A percentile compares a stretch with the other conserved stretches of the same genome.
phyloP scores from a whole-genome alignment of 2,329 filamentous ascomycete genomes.

The Gyromitra esculenta region DNA sequence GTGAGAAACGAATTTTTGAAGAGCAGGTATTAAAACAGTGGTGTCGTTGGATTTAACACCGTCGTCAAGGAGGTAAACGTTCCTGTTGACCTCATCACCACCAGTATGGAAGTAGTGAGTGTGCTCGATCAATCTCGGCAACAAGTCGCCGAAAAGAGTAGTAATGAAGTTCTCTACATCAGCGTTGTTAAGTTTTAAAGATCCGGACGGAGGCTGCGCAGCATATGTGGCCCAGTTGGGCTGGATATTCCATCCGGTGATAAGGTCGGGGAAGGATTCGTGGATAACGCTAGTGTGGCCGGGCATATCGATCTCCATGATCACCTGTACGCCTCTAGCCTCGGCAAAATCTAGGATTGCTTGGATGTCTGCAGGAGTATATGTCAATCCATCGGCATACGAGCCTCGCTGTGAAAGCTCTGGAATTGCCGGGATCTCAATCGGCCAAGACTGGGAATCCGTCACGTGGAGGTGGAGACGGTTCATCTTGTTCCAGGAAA shows the following conservation, averaged over 20 bases:
- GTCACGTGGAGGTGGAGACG: constrained; percentile 82
- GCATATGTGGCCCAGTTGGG: constrained; percentile 67
- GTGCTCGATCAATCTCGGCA: constrained; percentile 76
- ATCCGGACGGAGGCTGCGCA: constrained; percentile 67
- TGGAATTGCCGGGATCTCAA: constrained; percentile 80
- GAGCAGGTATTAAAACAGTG: constrained; percentile 74
- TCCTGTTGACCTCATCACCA: constrained; percentile 84
- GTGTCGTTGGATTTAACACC: constrained; percentile 74
- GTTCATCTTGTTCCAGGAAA: constrained; percentile 84
- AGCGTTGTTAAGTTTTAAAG: constrained; percentile 77
- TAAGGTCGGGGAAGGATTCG: constrained; percentile 74
- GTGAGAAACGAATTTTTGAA: constrained; percentile 79
- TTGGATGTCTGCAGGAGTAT: constrained; percentile 72
- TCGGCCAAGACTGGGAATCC: constrained; percentile 85
- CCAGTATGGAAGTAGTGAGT: constrained; percentile 83
- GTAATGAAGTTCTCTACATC: constrained; percentile 77
- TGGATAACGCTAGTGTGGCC: constrained; percentile 78
- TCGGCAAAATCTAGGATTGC: constrained; percentile 76
- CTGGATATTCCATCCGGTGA: constrained; percentile 70
- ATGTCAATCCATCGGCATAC: constrained; percentile 74
- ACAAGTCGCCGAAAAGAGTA: constrained; percentile 76
- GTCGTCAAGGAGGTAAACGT: constrained; percentile 77
- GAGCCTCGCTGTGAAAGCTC: constrained; percentile 77
- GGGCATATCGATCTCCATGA: constrained; percentile 82
- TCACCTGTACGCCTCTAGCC: constrained; percentile 74